Base-by-base conservation (phyloP, 2,329 filamentous ascomycete species). In the Aureobasidium uvarum region DNA sequence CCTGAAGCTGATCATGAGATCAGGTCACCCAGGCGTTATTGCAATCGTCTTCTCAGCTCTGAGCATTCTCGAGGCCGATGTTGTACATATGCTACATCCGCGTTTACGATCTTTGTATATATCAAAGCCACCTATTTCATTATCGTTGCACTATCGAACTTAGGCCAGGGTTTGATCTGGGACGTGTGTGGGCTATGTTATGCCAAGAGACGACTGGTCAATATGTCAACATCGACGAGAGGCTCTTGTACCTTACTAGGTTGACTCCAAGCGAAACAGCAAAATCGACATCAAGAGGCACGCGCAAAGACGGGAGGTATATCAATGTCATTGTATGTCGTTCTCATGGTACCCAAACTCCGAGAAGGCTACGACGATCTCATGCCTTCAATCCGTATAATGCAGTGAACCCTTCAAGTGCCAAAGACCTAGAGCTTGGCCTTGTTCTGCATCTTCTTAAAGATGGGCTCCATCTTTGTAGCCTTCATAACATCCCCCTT, bases 401-500 rank as follows among this genome's bases (percentile, higher is more conserved):
- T 18, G 20, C 52, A 20, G 36, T 7, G 23, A 5, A 8, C 6
- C 10, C 45, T 36, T 5, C 8, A 18, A 43, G 46, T 10, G 25
- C 20, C 14, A 10, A 23, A 16, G 8, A 4, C 33, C 23, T 46
- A 65, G 23, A 96, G 81, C 85, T 96, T 96, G 71, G 91, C 85
- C 84, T 91, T 90, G 73, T 81, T 83, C 82, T 92, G 89, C 43
- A 91, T 90, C 84, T 92, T 95, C 84, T 92, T 92, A 70, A 96
- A 81, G 73, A 98, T 89, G 46, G 92, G 90, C 80, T 97, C 92
- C 80, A 97, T 86, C 87, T 96, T 96, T 67, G 93, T 97, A 43
- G 95, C 90, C 86, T 97, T 97, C 94, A 98, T 98, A 68, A 98
- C 87, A 77, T 98, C 92, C 69, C 95, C 95, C 86, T 92, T 96